Percentiles rank a stretch among this genome's conserved stretches.
phyloP scores from a whole-genome alignment of 2,329 filamentous ascomycete genomes.

The Alternaria triticimaculans region DNA sequence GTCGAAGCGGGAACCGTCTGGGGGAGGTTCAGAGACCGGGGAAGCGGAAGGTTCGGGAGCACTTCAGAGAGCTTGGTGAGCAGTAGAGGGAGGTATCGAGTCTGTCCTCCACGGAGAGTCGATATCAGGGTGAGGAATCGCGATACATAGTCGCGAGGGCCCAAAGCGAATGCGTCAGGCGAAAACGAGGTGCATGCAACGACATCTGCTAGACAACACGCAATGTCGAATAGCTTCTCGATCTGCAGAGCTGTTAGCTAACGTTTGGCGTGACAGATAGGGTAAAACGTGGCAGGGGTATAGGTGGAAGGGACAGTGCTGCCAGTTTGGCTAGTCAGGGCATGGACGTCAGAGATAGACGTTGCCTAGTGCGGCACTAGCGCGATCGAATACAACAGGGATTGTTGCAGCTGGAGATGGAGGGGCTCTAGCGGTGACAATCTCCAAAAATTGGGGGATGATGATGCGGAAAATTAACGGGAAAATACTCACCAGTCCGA shows the following conservation, averaged over 20 bases:
- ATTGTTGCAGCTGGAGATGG: slow-evolving; percentile 22
- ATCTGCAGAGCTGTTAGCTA: slow-evolving; percentile 59
- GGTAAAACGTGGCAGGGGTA: slow-evolving; percentile 22
- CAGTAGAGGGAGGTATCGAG: slow-evolving; percentile 78
- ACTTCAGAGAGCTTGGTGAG: slow-evolving; percentile 77
- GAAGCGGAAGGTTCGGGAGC: slow-evolving; percentile 59
- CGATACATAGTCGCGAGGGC: slow-evolving; percentile 74
- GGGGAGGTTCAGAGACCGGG: slow-evolving; percentile 42
- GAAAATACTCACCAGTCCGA: slow-evolving; percentile 68
- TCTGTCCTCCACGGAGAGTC: slow-evolving; percentile 74
- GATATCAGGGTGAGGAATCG: slow-evolving; percentile 71
- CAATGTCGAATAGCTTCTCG: slow-evolving; percentile 80
- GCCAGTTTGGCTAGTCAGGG: slow-evolving; percentile 24
- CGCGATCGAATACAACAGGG: slow-evolving; percentile 30
- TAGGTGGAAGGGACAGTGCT: slow-evolving; percentile 22
- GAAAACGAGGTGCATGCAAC: slow-evolving; percentile 68
- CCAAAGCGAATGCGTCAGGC: slow-evolving; percentile 59
- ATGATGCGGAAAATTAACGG: slow-evolving; percentile 14
- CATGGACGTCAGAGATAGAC: slow-evolving; percentile 38
- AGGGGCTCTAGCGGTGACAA: slow-evolving; percentile 24
- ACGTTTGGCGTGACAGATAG: slow-evolving; percentile 19
- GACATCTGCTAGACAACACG: slow-evolving; percentile 75
- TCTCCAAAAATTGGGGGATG: slow-evolving; percentile 13
- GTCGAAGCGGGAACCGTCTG: slow-evolving; percentile 35
- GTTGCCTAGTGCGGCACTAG: slow-evolving; percentile 33